A percentile compares a stretch with the other conserved stretches of the same genome.
Evolutionary conservation across 257 asterid species (phyloP).

Genomic region (Solanum chiquidenum): DNA sequence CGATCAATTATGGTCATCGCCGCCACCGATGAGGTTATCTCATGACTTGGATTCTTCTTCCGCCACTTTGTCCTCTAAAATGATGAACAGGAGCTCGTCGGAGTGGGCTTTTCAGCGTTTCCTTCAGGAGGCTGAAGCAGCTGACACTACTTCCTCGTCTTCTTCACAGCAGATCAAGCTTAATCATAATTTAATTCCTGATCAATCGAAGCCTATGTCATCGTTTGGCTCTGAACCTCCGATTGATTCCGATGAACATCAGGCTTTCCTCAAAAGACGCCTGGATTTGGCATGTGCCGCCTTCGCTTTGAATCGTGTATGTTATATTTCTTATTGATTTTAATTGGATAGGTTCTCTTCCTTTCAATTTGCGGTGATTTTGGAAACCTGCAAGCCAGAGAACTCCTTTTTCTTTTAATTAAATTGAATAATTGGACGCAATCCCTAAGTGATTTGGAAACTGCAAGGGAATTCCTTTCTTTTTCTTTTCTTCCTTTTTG

Average conservation of each 20-base stretch:
- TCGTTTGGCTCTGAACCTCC: conserved; percentile 13
- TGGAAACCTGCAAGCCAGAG: not conserved
- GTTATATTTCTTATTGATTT: not conserved
- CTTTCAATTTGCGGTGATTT: not conserved
- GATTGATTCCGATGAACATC: conserved; percentile 48
- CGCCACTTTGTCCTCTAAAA: conserved; percentile 22
- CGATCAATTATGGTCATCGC: conserved; percentile 58
- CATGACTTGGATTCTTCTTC: conserved; percentile 19
- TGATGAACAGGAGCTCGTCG: conserved; percentile 73
- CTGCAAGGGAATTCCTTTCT: not conserved
- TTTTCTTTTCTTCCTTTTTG: not conserved
- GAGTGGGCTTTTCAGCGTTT: conserved; percentile 86
- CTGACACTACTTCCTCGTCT: not conserved
- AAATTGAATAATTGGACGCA: not conserved
- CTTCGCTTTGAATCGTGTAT: conserved; percentile 73
- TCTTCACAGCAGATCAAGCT: conserved; percentile 9
- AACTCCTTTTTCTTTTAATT: not conserved
- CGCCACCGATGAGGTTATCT: conserved; percentile 27
- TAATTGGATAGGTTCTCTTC: not conserved
- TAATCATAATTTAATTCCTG: not conserved
- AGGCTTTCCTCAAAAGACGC: conserved; percentile 60
- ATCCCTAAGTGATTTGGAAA: not conserved
- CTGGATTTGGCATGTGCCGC: conserved; percentile 95
- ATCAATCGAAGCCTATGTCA: not conserved
- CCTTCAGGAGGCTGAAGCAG: conserved; percentile 44